Percentiles rank a stretch among this genome's conserved stretches.
Evolutionary conservation across 495 filamentous ascomycete species (phyloP).

Genomic region (Penicillium verhagenii): DNA sequence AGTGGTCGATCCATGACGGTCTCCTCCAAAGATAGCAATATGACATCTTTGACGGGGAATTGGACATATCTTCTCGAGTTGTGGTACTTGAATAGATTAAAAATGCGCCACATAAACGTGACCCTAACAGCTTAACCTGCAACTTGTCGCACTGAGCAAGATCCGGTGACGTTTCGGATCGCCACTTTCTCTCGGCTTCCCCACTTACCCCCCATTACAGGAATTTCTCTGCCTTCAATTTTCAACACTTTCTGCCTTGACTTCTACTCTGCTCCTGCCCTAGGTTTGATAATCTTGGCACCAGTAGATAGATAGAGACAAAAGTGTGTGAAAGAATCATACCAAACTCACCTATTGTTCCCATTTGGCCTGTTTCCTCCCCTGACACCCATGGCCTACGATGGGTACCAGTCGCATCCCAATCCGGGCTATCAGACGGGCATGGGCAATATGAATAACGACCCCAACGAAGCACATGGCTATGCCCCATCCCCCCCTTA

Average conservation of each 20-base stretch:
- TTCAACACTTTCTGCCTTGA: neutral
- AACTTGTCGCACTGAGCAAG: neutral
- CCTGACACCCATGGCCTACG: constrained; percentile 37
- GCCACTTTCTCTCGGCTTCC: constrained; percentile 13
- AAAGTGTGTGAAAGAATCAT: too few species aligned
- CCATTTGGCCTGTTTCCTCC: neutral
- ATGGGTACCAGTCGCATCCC: constrained; percentile 31
- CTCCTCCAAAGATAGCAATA: neutral
- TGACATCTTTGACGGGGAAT: constrained; percentile 2
- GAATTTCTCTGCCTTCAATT: constrained; percentile 18
- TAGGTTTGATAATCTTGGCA: neutral
- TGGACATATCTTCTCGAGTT: neutral
- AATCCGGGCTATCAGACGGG: constrained; percentile 27
- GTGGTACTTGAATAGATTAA: constrained; percentile 21
- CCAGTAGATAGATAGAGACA: neutral
- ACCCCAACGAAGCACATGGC: constrained; percentile 21
- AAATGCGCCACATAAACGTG: constrained; percentile 19
- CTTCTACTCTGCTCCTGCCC: neutral
- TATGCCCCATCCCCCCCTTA: constrained; percentile 32
- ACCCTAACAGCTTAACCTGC: neutral
- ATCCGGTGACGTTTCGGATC: constrained; percentile 19
- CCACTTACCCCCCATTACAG: constrained; percentile 12
- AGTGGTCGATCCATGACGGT: constrained; percentile 15
- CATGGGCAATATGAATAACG: constrained; percentile 25
- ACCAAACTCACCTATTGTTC: too few species aligned